Conservation (phyloP, 768 basidiomycete genomes). For the Rhodocollybia butyracea region DNA sequence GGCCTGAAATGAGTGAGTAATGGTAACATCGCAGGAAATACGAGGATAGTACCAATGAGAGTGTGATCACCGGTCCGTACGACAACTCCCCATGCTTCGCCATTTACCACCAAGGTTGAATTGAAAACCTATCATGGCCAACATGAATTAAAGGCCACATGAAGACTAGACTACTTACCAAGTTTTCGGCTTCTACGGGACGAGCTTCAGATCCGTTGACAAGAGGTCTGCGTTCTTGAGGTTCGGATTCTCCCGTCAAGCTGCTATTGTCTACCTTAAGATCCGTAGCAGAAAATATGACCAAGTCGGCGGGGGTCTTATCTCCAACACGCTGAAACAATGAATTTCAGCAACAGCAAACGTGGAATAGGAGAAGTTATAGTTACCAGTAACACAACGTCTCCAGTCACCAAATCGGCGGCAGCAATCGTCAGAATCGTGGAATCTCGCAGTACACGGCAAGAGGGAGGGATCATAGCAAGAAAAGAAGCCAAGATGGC, state of each 20-base stretch:
- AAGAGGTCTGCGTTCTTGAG: conserved; percentile 53
- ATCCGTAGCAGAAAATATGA: conserved; percentile 57
- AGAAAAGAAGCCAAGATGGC: conserved; percentile 70
- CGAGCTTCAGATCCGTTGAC: conserved; percentile 43
- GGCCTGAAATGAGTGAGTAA: conserved; percentile 36
- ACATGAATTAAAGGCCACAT: conserved; percentile 1
- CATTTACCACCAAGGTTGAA: conserved; percentile 65
- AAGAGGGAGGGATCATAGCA: conserved; percentile 71
- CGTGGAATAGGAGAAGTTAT: neutral
- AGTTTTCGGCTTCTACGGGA: conserved; percentile 62
- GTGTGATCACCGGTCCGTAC: conserved; percentile 66
- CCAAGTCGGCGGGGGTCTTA: conserved; percentile 68
- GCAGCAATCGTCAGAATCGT: conserved; percentile 55
- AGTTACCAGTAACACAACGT: conserved; percentile 58
- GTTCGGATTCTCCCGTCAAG: conserved; percentile 68
- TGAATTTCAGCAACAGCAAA: neutral
- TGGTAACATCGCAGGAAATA: neutral
- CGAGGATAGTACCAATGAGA: conserved; percentile 46
- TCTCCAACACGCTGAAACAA: conserved; percentile 54
- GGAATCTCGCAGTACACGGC: conserved; percentile 59
- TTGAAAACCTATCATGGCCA: conserved; percentile 52
- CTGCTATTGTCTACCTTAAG: conserved; percentile 72
- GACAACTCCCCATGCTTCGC: conserved; percentile 75
- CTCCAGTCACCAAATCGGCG: conserved; percentile 61
- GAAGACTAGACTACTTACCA: conserved; percentile 33